phyloP scores from a whole-genome alignment of 1,284 basidiomycete species.

The Ganoderma meredithae region DNA sequence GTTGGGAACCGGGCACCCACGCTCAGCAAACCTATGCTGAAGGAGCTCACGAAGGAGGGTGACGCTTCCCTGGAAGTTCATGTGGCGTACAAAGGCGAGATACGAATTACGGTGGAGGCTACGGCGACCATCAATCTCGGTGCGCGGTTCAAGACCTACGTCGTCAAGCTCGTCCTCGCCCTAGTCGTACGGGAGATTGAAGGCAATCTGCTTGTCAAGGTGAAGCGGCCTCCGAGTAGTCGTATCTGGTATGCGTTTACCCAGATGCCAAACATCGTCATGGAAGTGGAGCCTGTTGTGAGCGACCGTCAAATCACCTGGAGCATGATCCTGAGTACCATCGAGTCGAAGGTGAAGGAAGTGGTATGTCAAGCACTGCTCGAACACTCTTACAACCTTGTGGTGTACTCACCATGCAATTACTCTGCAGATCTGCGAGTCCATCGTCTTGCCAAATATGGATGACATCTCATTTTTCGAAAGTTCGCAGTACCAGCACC shows the following conservation, averaged over 20 bases:
- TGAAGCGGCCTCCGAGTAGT: slow-evolving; percentile 96
- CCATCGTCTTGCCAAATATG: slow-evolving; percentile 96
- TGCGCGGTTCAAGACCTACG: slow-evolving; percentile 87
- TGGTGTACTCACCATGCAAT: slow-evolving; percentile 6
- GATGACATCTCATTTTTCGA: slow-evolving; percentile 98
- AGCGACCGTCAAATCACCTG: slow-evolving; percentile 93
- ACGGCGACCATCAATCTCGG: slow-evolving; percentile 87
- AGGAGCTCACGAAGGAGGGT: slow-evolving; percentile 92
- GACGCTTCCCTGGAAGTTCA: slow-evolving; percentile 91
- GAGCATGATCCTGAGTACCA: slow-evolving; percentile 89
- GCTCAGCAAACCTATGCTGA: slow-evolving; percentile 96
- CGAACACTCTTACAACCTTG: slow-evolving; percentile 7
- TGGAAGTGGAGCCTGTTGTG: slow-evolving; percentile 93
- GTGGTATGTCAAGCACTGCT: slow-evolving; percentile 67
- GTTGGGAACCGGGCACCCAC: slow-evolving; percentile 86
- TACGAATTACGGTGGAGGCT: slow-evolving; percentile 90
- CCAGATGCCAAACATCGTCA: slow-evolving; percentile 87
- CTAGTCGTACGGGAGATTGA: slow-evolving; percentile 88
- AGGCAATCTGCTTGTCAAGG: slow-evolving; percentile 88
- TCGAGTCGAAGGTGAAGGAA: slow-evolving; percentile 89
- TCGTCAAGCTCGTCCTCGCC: slow-evolving; percentile 89
- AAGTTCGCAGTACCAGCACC: slow-evolving; percentile 66
- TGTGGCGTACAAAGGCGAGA: slow-evolving; percentile 83
- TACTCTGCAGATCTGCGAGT: slow-evolving; percentile 82
- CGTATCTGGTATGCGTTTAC: slow-evolving; percentile 99